These are phyloP conservation scores for Ustilago sp. DNA, from an alignment of 1,284 basidiomycete species.

Conservation along the genomic window DNA sequence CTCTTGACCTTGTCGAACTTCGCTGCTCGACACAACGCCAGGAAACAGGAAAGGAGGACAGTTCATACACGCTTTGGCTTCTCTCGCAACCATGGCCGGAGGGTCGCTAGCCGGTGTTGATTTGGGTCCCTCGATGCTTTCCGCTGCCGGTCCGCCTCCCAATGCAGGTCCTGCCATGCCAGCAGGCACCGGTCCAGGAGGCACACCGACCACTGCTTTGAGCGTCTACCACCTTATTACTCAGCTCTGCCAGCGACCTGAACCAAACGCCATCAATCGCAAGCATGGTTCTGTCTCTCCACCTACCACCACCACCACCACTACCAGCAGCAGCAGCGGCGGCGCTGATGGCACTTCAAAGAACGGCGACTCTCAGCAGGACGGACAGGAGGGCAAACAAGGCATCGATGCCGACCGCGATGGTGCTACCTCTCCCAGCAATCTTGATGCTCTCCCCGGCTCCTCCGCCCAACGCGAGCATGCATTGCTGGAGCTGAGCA, in stretches of 20 bases:
- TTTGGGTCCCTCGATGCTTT: slow-evolving; percentile 60
- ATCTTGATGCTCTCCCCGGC: slow-evolving; percentile 54
- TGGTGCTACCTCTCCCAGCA: slow-evolving; percentile 20
- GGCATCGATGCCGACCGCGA: slow-evolving; percentile 13
- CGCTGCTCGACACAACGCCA: neutral
- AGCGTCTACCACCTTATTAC: slow-evolving; percentile 68
- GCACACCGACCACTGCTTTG: slow-evolving; percentile 65
- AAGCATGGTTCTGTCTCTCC: slow-evolving; percentile 33
- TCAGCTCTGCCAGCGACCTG: slow-evolving; percentile 68
- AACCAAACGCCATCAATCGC: slow-evolving; percentile 35
- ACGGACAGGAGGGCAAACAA: neutral
- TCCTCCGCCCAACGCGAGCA: slow-evolving; percentile 65
- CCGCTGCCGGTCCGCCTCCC: slow-evolving; percentile 58
- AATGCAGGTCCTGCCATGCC: slow-evolving; percentile 59
- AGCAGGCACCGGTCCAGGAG: slow-evolving; percentile 61
- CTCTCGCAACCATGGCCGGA: slow-evolving; percentile 21
- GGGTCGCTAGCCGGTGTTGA: slow-evolving; percentile 58
- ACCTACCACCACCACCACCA: slow-evolving; percentile 5
- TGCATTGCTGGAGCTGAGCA: slow-evolving; percentile 85
- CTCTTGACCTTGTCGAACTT: neutral
- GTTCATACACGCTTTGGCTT: neutral
- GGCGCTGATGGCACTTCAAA: neutral
- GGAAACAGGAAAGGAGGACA: neutral
- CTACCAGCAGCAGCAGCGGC: neutral
- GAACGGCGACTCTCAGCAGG: slow-evolving; percentile 12